Conservation (phyloP, 257 asterid genomes). For the Nicotiana sylvestris region DNA sequence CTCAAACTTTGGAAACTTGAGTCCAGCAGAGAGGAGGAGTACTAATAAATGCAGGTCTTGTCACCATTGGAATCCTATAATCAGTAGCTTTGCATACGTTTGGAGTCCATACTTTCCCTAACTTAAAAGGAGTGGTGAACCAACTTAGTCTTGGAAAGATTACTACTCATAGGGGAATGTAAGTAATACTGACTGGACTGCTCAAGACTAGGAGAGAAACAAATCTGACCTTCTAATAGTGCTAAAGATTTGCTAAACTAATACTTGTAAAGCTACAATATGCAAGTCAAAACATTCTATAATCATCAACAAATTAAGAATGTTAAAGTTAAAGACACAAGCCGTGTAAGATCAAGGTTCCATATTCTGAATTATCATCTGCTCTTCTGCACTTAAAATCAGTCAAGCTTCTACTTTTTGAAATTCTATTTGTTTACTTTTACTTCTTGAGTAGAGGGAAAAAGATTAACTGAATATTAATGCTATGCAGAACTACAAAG, state of each 20-base stretch:
- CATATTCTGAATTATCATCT: neutral
- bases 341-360: neutral
- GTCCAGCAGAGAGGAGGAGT: neutral
- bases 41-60: neutral
- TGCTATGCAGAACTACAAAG: constrained; percentile 45
- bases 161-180: neutral
- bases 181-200: neutral
- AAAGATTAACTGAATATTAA: neutral
- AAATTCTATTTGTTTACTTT: neutral
- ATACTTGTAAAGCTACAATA: neutral
- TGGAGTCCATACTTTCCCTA: neutral
- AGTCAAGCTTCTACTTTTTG: neutral
- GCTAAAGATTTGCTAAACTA: neutral
- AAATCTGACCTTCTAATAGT: neutral
- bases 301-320: neutral
- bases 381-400: neutral
- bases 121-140: neutral
- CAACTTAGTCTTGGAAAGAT: neutral
- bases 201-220: neutral
- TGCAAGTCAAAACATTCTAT: neutral
- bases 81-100: neutral
- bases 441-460: neutral
- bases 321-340: neutral
- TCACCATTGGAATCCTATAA: neutral
- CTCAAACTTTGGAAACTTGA: neutral